Evolutionary conservation across 1,284 basidiomycete genomes (phyloP).

Genomic region (Melampsora occidentalis): DNA sequence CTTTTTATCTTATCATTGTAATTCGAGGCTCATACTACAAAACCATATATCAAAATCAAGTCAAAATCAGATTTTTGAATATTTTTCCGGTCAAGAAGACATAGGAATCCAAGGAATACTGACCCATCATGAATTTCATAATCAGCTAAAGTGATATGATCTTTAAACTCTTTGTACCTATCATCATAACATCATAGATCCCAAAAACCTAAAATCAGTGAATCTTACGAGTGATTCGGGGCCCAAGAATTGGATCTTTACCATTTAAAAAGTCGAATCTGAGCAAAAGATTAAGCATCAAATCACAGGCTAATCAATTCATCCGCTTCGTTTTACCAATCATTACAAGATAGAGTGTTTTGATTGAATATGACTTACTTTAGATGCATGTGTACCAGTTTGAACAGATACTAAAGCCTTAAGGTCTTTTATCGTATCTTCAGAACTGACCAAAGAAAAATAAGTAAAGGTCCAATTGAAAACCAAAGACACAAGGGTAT

Average conservation of each 20-base stretch:
- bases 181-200: constrained; percentile 42
- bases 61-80: not conserved
- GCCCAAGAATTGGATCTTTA: constrained; percentile 54
- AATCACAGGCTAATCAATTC: not conserved
- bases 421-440: constrained; percentile 93
- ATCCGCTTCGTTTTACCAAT: not conserved
- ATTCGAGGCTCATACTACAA: constrained; percentile 6
- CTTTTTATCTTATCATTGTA: not conserved
- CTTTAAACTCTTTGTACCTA: constrained; percentile 49
- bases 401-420: constrained; percentile 96
- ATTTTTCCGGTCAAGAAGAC: not conserved
- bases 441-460: constrained; percentile 60
- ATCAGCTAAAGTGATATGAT: constrained; percentile 80
- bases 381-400: constrained; percentile 72
- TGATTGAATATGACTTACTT: constrained; percentile 48
- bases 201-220: constrained; percentile 56
- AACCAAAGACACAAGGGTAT: not conserved
- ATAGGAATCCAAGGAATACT: not conserved
- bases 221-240: constrained; percentile 58
- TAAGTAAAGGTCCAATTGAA: not conserved
- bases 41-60: not conserved
- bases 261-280: constrained; percentile 98
- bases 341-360: not conserved
- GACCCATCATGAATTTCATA: constrained; percentile 89
- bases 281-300: constrained; percentile 55